Percentiles rank a stretch among this genome's conserved stretches.
phyloP scores from a whole-genome alignment of 345 rosid species.

The Eucalyptus polyanthemos region DNA sequence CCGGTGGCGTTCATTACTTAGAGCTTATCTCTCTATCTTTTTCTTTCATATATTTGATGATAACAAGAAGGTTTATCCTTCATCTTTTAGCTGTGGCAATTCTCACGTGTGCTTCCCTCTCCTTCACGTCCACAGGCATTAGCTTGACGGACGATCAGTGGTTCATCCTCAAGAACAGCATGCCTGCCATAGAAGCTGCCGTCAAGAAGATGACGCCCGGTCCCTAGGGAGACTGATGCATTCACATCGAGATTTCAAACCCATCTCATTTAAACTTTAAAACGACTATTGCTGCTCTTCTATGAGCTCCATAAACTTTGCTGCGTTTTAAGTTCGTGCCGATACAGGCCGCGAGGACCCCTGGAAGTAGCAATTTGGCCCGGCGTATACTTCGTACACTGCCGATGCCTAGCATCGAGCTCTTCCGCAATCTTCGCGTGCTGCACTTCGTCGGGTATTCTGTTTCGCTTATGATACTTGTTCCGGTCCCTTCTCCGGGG shows the following conservation, averaged over 20 bases:
- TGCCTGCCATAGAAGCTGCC: not conserved
- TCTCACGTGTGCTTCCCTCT: not conserved
- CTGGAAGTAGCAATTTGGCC: not conserved
- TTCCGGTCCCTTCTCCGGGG: not conserved
- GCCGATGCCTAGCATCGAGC: not conserved
- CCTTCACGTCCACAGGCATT: not conserved
- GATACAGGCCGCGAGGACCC: not conserved
- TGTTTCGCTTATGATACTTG: not conserved
- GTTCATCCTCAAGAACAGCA: not conserved
- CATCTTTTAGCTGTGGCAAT: not conserved
- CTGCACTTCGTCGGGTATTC: not conserved
- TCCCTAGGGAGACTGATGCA: not conserved
- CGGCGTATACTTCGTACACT: not conserved
- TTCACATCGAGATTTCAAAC: not conserved
- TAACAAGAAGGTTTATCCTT: not conserved
- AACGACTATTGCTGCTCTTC: not conserved
- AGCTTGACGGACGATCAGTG: not conserved
- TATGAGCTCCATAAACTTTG: not conserved
- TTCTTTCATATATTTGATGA: not conserved
- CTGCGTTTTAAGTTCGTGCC: not conserved
- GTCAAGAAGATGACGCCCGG: not conserved
- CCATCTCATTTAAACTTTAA: not conserved
- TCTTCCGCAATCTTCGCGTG: not conserved
- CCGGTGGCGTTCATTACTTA: not conserved
- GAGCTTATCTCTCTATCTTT: not conserved